Evolutionary conservation across 208 protist genomes (phyloP), one percentile per base, ranked within the genome.

Genomic region (Wallacemonas sp.): DNA sequence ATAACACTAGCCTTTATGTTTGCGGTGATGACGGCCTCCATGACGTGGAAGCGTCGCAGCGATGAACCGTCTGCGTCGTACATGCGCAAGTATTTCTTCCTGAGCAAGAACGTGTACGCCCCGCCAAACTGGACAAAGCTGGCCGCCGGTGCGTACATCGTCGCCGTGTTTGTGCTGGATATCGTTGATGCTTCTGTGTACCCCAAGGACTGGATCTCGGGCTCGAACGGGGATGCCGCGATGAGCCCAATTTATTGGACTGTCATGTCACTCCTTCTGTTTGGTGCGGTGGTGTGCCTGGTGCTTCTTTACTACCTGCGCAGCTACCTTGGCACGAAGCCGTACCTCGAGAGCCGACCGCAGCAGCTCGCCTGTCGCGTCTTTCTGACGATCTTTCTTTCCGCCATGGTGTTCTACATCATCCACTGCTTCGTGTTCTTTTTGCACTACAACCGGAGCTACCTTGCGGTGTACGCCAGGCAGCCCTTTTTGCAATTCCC

Each of bases 361-460:
- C 88, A 94, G 72, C 91, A 96, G 70, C 80, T 96, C 53, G 88
- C 88, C 21, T 89, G 88, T 46, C 84, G 91, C 44, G 72, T 95
- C 60, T 88, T 91, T 54, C 15, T 89, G 26, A 79, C 86, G 49
- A 45, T 93, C 22, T 91, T 93, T 27, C 39, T 80, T 41, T 68
- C 72, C 19, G 53, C 69, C 14, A 55, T 90, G 3, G 55, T 82
- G 19, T 91, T 84, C 66, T 79, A 80, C 62, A 67, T 88, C 31
- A 63, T 88, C 26, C 70, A 85, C 66, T 72, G 39, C 34, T 36
- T 82, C 21, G 60, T 88, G 2, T 79, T 86, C 61, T 77, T 76
- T 26, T n/a, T 86, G 6, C 61, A 77, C 60, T 84, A 75, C 62
- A 82, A 82, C 51, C 49, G 45, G 4, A 49, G 68, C 39, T 70